Percentiles rank a stretch among this genome's conserved stretches.
phyloP scores from a whole-genome alignment of 2,329 filamentous ascomycete species.

The Sporothrix globosa region DNA sequence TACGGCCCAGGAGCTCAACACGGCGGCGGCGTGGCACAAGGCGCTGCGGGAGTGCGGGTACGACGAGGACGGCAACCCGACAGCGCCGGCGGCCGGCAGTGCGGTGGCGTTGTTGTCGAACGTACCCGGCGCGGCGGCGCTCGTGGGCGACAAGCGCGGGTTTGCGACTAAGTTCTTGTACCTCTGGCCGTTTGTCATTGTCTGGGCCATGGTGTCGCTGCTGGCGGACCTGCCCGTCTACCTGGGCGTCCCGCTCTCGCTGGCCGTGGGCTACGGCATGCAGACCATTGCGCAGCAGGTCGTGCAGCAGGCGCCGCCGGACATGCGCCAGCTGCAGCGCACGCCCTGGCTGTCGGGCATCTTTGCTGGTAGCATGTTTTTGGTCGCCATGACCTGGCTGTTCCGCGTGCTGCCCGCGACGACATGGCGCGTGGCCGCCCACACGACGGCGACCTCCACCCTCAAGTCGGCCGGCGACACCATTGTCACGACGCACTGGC shows the following conservation, averaged over 20 bases:
- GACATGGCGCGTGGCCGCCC: slow-evolving; percentile 39
- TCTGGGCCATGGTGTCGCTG: slow-evolving; percentile 72
- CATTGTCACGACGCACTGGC: slow-evolving; percentile 58
- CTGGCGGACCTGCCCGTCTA: slow-evolving; percentile 75
- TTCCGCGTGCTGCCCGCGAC: slow-evolving; percentile 65
- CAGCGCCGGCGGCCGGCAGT: slow-evolving; percentile 52
- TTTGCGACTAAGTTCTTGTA: slow-evolving; percentile 89
- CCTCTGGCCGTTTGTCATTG: slow-evolving; percentile 78
- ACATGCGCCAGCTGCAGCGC: slow-evolving; percentile 88
- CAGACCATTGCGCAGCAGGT: slow-evolving; percentile 79
- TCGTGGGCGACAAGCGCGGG: slow-evolving; percentile 70
- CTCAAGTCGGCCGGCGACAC: background rate
- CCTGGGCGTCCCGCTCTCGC: slow-evolving; percentile 71
- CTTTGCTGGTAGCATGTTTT: slow-evolving; percentile 84
- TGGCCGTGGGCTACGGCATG: slow-evolving; percentile 68
- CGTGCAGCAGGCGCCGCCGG: slow-evolving; percentile 78
- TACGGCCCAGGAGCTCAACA: slow-evolving; percentile 90
- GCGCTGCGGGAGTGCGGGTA: slow-evolving; percentile 40
- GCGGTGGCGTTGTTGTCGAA: background rate
- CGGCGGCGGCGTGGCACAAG: slow-evolving; percentile 60
- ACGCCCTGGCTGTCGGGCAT: slow-evolving; percentile 94
- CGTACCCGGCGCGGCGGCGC: slow-evolving; percentile 69
- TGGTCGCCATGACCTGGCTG: slow-evolving; percentile 76
- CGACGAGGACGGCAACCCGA: slow-evolving; percentile 69
- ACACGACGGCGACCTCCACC: slow-evolving; percentile 1